Percentiles rank a stretch among this genome's conserved stretches.
These are phyloP conservation scores for Hsuehochloa calcarea DNA, from an alignment of 176 grass and related monocot genomes.

Conservation along the genomic window DNA sequence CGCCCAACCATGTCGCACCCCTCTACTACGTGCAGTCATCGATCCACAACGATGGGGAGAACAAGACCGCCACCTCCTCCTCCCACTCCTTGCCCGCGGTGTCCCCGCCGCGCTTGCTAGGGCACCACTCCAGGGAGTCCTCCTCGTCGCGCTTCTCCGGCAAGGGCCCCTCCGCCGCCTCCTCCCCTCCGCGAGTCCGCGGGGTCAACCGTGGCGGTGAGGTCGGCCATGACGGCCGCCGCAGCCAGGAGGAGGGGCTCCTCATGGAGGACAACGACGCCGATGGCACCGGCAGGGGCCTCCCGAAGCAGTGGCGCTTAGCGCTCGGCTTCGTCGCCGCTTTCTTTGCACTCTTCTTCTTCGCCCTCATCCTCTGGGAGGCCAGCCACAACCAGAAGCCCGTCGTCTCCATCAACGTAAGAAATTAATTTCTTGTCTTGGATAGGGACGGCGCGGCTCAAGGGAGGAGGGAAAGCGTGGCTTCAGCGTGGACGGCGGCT, in stretches of 20 bases:
- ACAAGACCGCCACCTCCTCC: slow-evolving; percentile 60
- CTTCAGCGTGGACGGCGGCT: too few relatives aligned
- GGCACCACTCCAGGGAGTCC: slow-evolving; percentile 56
- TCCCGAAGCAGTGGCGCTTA: slow-evolving; percentile 51
- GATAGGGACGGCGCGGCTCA: background rate
- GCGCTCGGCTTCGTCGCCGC: slow-evolving; percentile 50
- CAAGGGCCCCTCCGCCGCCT: slow-evolving; percentile 26
- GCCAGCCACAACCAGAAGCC: slow-evolving; percentile 72
- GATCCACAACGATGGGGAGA: slow-evolving; percentile 68
- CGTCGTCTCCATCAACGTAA: slow-evolving; percentile 56
- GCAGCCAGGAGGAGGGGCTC: slow-evolving; percentile 65
- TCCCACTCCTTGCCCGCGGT: slow-evolving; percentile 68
- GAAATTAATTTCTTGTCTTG: background rate
- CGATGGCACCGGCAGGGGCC: background rate
- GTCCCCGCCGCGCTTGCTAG: slow-evolving; percentile 61
- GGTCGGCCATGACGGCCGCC: background rate
- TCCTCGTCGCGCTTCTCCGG: slow-evolving; percentile 72
- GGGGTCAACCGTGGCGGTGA: background rate
- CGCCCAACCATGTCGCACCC: too few relatives aligned
- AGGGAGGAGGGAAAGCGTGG: too few relatives aligned
- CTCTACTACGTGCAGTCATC: slow-evolving; percentile 97
- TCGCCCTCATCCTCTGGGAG: slow-evolving; percentile 88
- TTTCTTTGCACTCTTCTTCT: slow-evolving; percentile 86
- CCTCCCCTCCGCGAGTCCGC: background rate
- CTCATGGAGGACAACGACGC: slow-evolving; percentile 47